A percentile compares a stretch with the other conserved stretches of the same genome.
phyloP scores from a whole-genome alignment of 2,329 filamentous ascomycete genomes.

The Xylariaceae sp. region DNA sequence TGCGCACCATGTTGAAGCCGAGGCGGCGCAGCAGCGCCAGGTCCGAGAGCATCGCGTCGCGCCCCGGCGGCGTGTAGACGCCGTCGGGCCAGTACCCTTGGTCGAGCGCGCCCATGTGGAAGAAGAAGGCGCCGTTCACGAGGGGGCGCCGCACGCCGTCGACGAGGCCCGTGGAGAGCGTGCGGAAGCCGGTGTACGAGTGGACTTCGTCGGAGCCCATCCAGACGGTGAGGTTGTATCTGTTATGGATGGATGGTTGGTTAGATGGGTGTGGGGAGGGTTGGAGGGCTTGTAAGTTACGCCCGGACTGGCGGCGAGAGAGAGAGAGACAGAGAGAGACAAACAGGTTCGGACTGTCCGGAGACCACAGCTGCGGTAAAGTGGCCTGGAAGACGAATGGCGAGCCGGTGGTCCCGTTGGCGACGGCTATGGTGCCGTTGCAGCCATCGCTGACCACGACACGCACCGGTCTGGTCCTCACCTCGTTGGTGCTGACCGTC shows the following conservation, averaged over 20 bases:
- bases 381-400: constrained; percentile 48
- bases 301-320: too few relatives aligned
- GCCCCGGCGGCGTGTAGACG: constrained; percentile 55
- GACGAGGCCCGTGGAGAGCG: constrained; percentile 47
- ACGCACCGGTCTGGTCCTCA: constrained; percentile 17
- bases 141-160: constrained; percentile 53
- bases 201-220: constrained; percentile 43
- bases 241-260: constrained; percentile 28
- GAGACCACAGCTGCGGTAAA: constrained; percentile 56
- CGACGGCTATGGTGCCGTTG: constrained; percentile 34
- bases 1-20: constrained; percentile 64
- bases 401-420: constrained; percentile 37
- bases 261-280: too few relatives aligned
- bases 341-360: constrained; percentile 55
- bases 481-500: constrained; percentile 38
- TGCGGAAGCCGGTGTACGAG: constrained; percentile 65
- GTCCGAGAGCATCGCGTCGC: constrained; percentile 62
- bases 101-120: constrained; percentile 61
- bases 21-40: constrained; percentile 55
- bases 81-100: constrained; percentile 69
- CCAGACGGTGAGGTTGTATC: constrained; percentile 47
- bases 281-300: too few relatives aligned
- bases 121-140: constrained; percentile 62
- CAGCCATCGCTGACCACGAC: constrained; percentile 28
- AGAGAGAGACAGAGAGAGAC: too few relatives aligned